phyloP scores from a whole-genome alignment of 2,329 filamentous ascomycete genomes.

The Coniochaeta sp. region DNA sequence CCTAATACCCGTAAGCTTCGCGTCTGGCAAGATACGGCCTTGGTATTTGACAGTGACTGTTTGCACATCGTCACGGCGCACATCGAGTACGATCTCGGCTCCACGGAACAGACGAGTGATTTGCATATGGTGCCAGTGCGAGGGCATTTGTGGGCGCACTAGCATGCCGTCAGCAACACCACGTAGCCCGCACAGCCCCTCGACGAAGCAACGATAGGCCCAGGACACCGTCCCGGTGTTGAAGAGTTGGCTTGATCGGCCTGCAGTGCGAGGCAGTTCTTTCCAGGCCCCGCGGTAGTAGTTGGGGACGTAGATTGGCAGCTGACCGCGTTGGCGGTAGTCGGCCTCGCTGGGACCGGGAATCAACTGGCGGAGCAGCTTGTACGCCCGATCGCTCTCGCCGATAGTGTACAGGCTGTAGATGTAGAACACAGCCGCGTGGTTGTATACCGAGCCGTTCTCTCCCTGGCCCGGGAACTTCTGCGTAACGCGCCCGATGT shows the following conservation, averaged over 20 bases:
- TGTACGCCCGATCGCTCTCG: conserved; percentile 41
- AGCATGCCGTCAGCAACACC: conserved; percentile 38
- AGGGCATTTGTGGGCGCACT: conserved; percentile 43
- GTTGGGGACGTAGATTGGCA: conserved; percentile 50
- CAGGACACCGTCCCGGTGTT: conserved; percentile 51
- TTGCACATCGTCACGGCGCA: conserved; percentile 30
- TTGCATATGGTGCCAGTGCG: conserved; percentile 37
- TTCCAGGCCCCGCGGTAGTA: conserved; percentile 48
- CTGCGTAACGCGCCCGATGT: conserved; percentile 50
- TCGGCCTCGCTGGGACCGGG: conserved; percentile 44
- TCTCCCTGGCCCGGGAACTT: conserved; percentile 51
- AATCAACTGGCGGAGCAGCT: conserved; percentile 43
- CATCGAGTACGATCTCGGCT: conserved; percentile 38
- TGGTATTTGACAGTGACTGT: conserved; percentile 29
- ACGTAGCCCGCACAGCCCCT: conserved; percentile 45
- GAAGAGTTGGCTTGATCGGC: conserved; percentile 48
- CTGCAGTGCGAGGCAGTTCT: conserved; percentile 41
- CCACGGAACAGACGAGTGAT: conserved; percentile 41
- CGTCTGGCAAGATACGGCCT: conserved; percentile 27
- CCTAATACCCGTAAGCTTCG: conserved; percentile 31
- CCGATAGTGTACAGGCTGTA: conserved; percentile 44
- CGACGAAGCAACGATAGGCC: conserved; percentile 47
- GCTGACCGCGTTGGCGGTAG: conserved; percentile 43
- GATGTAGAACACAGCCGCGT: conserved; percentile 47
- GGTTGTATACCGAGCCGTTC: conserved; percentile 51